phyloP scores from a whole-genome alignment of 305 asterid genomes.

The Coffea humblotiana region DNA sequence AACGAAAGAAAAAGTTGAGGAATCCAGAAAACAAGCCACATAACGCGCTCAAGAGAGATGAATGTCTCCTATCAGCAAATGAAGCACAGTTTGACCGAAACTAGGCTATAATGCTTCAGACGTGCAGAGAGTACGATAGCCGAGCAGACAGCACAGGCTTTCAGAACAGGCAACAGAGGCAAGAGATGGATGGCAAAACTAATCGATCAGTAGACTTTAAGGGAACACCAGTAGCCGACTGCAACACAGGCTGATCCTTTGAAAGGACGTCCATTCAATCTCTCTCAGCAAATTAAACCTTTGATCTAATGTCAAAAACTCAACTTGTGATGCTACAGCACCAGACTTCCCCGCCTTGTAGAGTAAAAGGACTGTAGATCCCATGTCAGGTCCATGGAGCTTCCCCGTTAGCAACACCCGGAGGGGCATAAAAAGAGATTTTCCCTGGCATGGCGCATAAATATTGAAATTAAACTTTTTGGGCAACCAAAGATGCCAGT shows the following conservation, averaged over 20 bases:
- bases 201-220: neutral
- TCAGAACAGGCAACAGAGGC: neutral
- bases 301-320: constrained; percentile 62
- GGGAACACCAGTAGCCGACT: constrained; percentile 33
- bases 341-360: constrained; percentile 66
- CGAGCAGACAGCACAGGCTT: neutral
- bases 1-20: neutral
- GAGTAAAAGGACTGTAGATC: constrained; percentile 56
- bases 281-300: constrained; percentile 62
- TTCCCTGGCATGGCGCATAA: constrained; percentile 53
- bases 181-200: neutral
- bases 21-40: neutral
- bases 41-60: neutral
- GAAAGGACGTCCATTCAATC: constrained; percentile 64
- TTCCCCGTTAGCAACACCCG: constrained; percentile 84
- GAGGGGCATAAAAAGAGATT: constrained; percentile 92
- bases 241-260: constrained; percentile 38
- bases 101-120: neutral
- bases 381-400: constrained; percentile 97
- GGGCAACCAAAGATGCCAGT: neutral
- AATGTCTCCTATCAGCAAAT: neutral
- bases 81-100: neutral
- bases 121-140: neutral
- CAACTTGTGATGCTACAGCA: constrained; percentile 53
- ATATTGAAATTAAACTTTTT: neutral